Evolutionary conservation across 257 asterid species (phyloP), one percentile per base, ranked within the genome.

Genomic region (Leptodermis oblonga): DNA sequence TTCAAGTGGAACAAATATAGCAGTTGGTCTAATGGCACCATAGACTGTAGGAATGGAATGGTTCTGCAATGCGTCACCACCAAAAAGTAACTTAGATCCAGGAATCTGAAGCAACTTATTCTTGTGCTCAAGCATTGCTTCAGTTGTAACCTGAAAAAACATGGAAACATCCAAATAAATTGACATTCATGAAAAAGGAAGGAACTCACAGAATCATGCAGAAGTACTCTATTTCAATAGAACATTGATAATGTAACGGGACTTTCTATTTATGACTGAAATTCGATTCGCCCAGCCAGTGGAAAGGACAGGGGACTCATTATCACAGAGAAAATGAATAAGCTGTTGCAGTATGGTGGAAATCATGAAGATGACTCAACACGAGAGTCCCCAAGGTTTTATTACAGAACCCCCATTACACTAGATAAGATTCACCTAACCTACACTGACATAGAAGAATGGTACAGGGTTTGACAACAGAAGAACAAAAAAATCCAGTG

Each of bases 1-100:
- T 73, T 88, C 93, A 0, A 94, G 84, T 18, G 99, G 99, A 67
- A 94, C 61, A 71, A 85, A 94, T 36, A 94, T 86, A n/a, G 99
- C 99, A 74, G 97, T 94, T 1, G 99, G 97, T 85, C 78, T 86
- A 68, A 94, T 87, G 74, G 97, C 96, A 64, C 99, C 99, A 72
- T 94, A 94, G 58, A 94, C 63, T 52, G 79, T 18, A 53, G 99
- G 99, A 72, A 94, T 94, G 18, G 89, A 83, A 83, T 91, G 97
- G 73, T 82, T 89, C 77, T 86, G 63, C 41, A 94, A 79, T 48
- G 83, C 78, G 79, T 91, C 87, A 33, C 99, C 99, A 62, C 99
- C 99, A 71, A 94, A 94, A 17, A 94, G 77, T 56, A 94, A 83
- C 71, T 86, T 86, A 0, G 97, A 83, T 78, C 97, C 99, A 26